Evolutionary conservation across 1,139 yeast genomes (phyloP).

Genomic region (Diutina sp.): DNA sequence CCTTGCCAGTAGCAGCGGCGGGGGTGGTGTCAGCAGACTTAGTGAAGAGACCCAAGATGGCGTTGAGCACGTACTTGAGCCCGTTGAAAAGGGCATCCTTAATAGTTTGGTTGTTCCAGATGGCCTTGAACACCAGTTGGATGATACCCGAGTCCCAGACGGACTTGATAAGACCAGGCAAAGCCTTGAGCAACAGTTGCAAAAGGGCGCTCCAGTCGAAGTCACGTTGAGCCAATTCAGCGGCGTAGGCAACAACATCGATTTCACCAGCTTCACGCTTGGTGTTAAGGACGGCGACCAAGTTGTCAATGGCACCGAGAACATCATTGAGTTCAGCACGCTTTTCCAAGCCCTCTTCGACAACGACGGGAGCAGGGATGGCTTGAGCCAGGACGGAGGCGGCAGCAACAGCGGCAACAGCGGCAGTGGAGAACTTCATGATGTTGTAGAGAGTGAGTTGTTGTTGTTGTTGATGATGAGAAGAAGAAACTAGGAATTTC

Average conservation of each 20-base stretch:
- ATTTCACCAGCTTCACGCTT: background rate
- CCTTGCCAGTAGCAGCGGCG: background rate
- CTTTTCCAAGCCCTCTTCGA: background rate
- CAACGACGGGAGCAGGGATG: background rate
- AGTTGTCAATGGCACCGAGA: background rate
- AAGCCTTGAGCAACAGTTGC: background rate
- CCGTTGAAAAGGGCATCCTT: background rate
- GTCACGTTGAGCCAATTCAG: background rate
- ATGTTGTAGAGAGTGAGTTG: background rate
- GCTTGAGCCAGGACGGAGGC: slow-evolving; percentile 1
- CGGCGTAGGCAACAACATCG: slow-evolving; percentile 1
- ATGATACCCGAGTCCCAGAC: background rate
- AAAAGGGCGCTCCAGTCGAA: background rate
- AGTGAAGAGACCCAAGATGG: background rate
- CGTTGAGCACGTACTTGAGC: background rate
- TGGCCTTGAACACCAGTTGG: background rate
- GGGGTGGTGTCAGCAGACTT: background rate
- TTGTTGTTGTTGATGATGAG: background rate
- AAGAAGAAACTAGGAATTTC: background rate
- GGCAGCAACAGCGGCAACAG: background rate
- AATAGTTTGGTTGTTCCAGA: background rate
- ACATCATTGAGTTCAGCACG: background rate
- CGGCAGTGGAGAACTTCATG: slow-evolving; percentile 2
- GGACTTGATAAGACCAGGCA: background rate
- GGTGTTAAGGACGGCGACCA: background rate